These are phyloP conservation scores for Hypoxylon sp. DNA, from an alignment of 2,329 filamentous ascomycete genomes.

Conservation along the genomic window DNA sequence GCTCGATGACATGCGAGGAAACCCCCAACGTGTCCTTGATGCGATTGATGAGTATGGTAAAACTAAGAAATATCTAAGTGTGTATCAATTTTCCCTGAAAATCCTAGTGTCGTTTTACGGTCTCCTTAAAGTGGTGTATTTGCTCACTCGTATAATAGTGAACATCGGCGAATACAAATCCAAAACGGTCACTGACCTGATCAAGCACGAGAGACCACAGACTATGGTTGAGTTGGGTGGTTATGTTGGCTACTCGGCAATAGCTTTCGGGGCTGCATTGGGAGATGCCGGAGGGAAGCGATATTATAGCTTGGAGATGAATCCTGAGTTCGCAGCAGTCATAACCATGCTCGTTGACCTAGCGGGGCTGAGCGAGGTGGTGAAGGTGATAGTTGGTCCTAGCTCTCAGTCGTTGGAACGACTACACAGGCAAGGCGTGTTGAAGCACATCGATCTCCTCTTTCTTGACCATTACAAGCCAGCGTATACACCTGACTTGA, in stretches of 20 bases:
- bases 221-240: conserved; percentile 81
- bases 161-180: conserved; percentile 82
- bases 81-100: neutral
- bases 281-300: conserved; percentile 68
- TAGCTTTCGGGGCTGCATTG: conserved; percentile 75
- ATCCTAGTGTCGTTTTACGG: too few species aligned
- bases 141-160: conserved; percentile 51
- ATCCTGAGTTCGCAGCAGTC: conserved; percentile 76
- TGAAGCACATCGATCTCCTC: conserved; percentile 72
- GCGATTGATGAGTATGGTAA: conserved; percentile 76
- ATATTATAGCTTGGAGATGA: conserved; percentile 78
- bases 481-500: conserved; percentile 76
- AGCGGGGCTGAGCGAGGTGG: conserved; percentile 74
- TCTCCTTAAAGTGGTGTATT: too few species aligned
- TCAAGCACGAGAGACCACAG: conserved; percentile 70
- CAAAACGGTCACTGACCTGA: conserved; percentile 73
- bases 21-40: conserved; percentile 69
- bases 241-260: conserved; percentile 83
- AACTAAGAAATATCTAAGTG: conserved; percentile 71
- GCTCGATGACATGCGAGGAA: conserved; percentile 69
- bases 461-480: conserved; percentile 87
- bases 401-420: conserved; percentile 71
- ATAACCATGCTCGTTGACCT: conserved; percentile 75
- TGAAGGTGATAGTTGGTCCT: conserved; percentile 74
- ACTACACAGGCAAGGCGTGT: conserved; percentile 60